These are phyloP conservation scores for Lentinula boryana DNA, from an alignment of 768 basidiomycete genomes.

Conservation along the genomic window DNA sequence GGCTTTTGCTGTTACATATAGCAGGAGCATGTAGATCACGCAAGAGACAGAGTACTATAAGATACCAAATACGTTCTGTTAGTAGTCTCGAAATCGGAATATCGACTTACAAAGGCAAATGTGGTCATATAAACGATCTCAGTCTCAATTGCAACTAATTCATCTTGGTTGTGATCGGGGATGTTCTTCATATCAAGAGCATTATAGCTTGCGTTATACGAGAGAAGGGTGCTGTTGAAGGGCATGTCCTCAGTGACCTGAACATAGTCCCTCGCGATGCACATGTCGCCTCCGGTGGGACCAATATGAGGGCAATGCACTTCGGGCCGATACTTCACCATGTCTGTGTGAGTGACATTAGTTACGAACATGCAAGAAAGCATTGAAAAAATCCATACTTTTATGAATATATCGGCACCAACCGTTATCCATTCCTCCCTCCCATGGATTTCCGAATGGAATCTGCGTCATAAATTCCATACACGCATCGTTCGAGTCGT, in stretches of 20 bases:
- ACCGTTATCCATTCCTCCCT: constrained; percentile 5
- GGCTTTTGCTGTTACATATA: neutral
- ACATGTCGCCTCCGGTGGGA: constrained; percentile 9
- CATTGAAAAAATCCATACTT: neutral
- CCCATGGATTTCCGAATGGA: constrained; percentile 6
- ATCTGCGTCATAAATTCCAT: neutral
- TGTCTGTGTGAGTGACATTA: neutral
- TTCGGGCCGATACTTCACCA: constrained; percentile 7
- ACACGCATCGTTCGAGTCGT: constrained; percentile 5
- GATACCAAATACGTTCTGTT: neutral
- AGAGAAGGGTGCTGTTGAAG: neutral
- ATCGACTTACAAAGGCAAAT: neutral
- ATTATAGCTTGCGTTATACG: constrained; percentile 5
- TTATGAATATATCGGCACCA: constrained; percentile 4
- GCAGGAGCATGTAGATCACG: constrained; percentile 1
- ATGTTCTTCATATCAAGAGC: constrained; percentile 1
- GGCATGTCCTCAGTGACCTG: neutral
- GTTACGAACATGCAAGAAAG: neutral
- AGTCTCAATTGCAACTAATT: neutral
- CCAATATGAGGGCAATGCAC: constrained; percentile 10
- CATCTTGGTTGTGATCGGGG: neutral
- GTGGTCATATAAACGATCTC: constrained; percentile 1
- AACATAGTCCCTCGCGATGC: constrained; percentile 3
- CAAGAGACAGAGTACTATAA: neutral
- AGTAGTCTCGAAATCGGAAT: neutral